These are phyloP conservation scores for Neonectria punicea DNA, from an alignment of 2,329 filamentous ascomycete species.

Conservation along the genomic window DNA sequence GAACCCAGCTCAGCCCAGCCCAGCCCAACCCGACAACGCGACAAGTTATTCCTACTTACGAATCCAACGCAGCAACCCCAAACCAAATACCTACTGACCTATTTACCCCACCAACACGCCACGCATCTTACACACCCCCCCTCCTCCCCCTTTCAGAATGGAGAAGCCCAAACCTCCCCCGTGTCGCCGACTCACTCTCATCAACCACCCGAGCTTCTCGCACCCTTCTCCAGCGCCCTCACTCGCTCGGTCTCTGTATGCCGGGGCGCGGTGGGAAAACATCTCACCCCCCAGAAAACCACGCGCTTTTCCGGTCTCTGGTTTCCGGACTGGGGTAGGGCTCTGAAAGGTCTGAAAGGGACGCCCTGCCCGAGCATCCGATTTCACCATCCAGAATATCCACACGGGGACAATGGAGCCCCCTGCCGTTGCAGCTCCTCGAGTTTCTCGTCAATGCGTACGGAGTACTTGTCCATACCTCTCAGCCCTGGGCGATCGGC, in stretches of 20 bases:
- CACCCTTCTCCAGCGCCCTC: background rate
- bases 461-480: background rate
- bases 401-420: conserved; percentile 1
- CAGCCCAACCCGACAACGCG: background rate
- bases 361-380: conserved; percentile 14
- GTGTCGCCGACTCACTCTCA: conserved; percentile 25
- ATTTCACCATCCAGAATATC: background rate
- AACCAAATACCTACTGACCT: background rate
- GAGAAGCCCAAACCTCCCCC: background rate
- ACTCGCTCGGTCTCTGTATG: conserved; percentile 25
- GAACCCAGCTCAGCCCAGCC: background rate
- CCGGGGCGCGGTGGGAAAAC: conserved; percentile 10
- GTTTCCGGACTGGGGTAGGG: conserved; percentile 26
- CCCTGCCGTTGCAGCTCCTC: conserved; percentile 1
- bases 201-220: conserved; percentile 18
- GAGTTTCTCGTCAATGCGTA: background rate
- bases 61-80: background rate
- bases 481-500: conserved; percentile 9
- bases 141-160: background rate
- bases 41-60: background rate
- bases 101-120: background rate
- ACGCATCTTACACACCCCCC: conserved; percentile 2
- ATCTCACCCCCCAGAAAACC: conserved; percentile 19
- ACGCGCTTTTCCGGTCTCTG: conserved; percentile 30
- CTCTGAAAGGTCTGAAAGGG: background rate